Base-by-base conservation (phyloP, 83 land plant genomes). In the Isoetes engelmannii region DNA sequence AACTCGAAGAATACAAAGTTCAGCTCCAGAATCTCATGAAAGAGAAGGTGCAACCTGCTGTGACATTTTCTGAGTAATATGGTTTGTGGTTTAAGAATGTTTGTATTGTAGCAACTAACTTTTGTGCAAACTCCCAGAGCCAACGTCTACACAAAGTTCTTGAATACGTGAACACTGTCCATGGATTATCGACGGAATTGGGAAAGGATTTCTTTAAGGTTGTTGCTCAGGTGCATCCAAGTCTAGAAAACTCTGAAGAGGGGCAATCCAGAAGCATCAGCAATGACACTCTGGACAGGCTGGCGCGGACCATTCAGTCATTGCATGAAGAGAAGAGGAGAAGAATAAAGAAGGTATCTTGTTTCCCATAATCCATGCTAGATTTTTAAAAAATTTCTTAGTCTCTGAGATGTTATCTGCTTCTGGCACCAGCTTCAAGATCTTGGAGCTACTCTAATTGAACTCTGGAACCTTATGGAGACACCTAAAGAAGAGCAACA, bases 191-290 rank as follows among this genome's bases (percentile, higher is more conserved):
- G 47, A 68, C 86, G 47, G 83, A 70, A 10, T 57, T 92, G 71
- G 97, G 88, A 8, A 78, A 83, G 70, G 88, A 89, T 68, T 78
- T 86, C 70, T 81, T 83, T 17, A 66, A 74, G 69, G 74, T 82
- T 44, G 79, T 92, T 48, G 70, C 77, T 6, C 80, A 84, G 48
- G 88, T 92, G 42, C 90, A 92, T 44, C 97, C 93, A n/a, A 92
- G 90, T 75, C 68, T 92, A 60, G 78, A 80, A 7, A 82, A 82
- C 54, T 75, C 84, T 45, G 69, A 64, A 59, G 80, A 77, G 62
- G 86, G 76, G 12, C 72, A 80, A 47, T 74, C 90, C 9, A 92
- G 80, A 47, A 89, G 86, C 72, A 92, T 93, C 55, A 87, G 87
- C 70, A 84, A 93, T 69, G 68, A 55, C 9, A 85, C 92, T 20